phyloP scores from a whole-genome alignment of 2,329 filamentous ascomycete genomes.

The Chrysoporthe cubensis region DNA sequence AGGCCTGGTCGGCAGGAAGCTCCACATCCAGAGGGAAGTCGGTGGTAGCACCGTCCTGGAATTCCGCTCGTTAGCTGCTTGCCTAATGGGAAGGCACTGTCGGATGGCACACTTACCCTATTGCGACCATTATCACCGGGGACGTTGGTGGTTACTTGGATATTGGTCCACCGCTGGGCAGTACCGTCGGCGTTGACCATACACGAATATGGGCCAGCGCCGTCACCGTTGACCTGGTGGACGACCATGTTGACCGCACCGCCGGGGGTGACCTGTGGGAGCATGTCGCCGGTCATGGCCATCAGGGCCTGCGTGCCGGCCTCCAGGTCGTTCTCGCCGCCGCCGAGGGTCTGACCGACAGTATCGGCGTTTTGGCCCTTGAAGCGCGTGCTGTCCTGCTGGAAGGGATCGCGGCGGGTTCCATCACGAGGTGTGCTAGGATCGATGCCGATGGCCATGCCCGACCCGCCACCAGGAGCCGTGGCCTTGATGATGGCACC shows the following conservation, averaged over 20 bases:
- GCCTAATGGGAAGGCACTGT: background rate
- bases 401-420: constrained; percentile 63
- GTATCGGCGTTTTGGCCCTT: constrained; percentile 39
- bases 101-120: constrained; percentile 35
- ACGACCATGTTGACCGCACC: constrained; percentile 65
- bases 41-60: constrained; percentile 43
- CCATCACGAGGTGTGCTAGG: constrained; percentile 64
- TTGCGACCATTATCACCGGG: constrained; percentile 56
- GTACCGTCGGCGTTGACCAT: constrained; percentile 67
- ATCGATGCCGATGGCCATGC: constrained; percentile 56
- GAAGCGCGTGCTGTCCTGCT: constrained; percentile 68
- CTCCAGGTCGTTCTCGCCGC: constrained; percentile 61
- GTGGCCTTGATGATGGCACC: constrained; percentile 61
- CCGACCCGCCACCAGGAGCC: constrained; percentile 61
- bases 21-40: constrained; percentile 58
- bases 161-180: constrained; percentile 54
- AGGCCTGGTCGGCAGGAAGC: constrained; percentile 59
- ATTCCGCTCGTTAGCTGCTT: constrained; percentile 2
- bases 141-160: constrained; percentile 58
- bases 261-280: constrained; percentile 63
- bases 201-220: constrained; percentile 67
- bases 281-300: constrained; percentile 56
- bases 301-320: constrained; percentile 61
- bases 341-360: constrained; percentile 46
- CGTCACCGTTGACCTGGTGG: constrained; percentile 70